Conservation (phyloP, 345 rosid genomes). For the Murraya paniculata region DNA sequence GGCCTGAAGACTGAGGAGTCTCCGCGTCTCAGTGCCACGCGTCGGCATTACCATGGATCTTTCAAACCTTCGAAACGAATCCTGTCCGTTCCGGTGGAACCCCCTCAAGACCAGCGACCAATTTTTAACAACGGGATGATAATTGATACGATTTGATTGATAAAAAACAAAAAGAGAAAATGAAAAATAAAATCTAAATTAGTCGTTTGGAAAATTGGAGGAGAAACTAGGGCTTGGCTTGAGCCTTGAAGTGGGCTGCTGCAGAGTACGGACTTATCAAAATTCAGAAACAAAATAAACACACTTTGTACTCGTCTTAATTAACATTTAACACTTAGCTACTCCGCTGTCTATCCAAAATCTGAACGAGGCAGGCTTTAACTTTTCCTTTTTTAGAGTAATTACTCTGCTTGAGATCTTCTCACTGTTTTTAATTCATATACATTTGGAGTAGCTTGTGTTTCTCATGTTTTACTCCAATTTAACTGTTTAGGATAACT, state of each 20-base stretch:
- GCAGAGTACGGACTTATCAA: background rate
- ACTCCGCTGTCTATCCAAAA: background rate
- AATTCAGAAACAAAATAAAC: background rate
- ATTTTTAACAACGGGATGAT: background rate
- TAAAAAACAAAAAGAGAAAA: no score
- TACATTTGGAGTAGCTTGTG: no score
- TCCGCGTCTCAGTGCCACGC: background rate
- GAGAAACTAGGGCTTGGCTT: constrained; percentile 7
- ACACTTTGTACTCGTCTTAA: background rate
- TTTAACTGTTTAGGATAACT: background rate
- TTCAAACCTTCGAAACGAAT: background rate
- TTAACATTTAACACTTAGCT: background rate
- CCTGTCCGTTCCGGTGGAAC: background rate
- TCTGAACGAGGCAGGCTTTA: constrained; percentile 17
- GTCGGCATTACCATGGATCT: background rate
- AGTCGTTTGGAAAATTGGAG: background rate
- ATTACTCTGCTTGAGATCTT: background rate
- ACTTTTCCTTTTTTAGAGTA: background rate
- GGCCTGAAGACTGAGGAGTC: no score
- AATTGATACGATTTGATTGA: no score
- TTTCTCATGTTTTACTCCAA: background rate
- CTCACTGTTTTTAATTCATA: background rate
- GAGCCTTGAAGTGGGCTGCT: background rate
- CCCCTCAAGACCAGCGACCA: background rate
- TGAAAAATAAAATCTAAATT: no score